These are phyloP conservation scores for Lachancea cidri DNA, from an alignment of 805 yeast genomes.

Conservation along the genomic window DNA sequence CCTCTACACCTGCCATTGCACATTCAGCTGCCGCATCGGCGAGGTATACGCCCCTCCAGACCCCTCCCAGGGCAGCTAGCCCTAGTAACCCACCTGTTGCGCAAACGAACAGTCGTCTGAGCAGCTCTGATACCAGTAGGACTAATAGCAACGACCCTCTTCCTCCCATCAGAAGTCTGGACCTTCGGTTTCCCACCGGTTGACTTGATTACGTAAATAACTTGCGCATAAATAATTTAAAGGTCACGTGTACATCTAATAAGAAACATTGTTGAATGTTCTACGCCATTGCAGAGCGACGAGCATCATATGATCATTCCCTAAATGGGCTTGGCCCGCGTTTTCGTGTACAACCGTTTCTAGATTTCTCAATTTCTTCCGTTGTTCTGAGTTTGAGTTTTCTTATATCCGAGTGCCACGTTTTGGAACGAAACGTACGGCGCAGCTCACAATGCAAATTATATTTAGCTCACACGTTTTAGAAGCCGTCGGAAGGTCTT, in stretches of 20 bases:
- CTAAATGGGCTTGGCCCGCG: neutral
- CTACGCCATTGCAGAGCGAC: too few species aligned
- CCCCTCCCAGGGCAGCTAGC: slow-evolving; percentile 10
- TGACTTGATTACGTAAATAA: slow-evolving; percentile 2
- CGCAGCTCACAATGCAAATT: neutral
- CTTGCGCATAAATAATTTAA: neutral
- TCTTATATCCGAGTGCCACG: neutral
- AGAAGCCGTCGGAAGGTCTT: neutral
- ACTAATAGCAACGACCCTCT: slow-evolving; percentile 9
- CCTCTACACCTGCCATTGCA: slow-evolving; percentile 8
- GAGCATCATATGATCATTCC: too few species aligned
- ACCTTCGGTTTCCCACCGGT: slow-evolving; percentile 29
- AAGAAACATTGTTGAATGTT: neutral
- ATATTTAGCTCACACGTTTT: neutral
- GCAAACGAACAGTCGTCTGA: neutral
- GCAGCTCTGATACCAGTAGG: neutral
- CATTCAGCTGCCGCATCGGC: slow-evolving; percentile 8
- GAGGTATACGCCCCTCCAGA: slow-evolving; percentile 8
- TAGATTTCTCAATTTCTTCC: neutral
- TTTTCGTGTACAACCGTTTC: neutral
- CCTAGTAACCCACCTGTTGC: slow-evolving; percentile 8
- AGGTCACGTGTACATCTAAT: neutral
- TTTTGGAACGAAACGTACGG: neutral
- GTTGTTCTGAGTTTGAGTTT: neutral
- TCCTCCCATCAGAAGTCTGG: slow-evolving; percentile 32